Evolutionary conservation across 257 asterid species (phyloP), one percentile per base, ranked within the genome.

Genomic region (Leptodermis oblonga): DNA sequence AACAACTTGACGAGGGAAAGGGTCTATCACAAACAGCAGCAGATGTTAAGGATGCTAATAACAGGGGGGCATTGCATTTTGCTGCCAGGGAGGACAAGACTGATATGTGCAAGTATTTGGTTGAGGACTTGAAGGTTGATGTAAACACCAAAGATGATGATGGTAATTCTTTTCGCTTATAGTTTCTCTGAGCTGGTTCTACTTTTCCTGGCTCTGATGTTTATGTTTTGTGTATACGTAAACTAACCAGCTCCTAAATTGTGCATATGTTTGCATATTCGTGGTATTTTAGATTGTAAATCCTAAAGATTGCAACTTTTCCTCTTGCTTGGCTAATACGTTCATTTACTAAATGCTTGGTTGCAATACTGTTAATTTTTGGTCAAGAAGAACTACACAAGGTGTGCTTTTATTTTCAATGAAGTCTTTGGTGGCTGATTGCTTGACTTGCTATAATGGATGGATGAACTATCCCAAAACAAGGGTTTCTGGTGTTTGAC

Each of bases 31-130:
- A 79, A 73, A 88, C 99, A 4, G 85, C 86, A 46, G 82, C 77
- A 34, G 95, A 83, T 79, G 85, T 93, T 79, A 88, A 86, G 91
- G 99, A 93, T 86, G 99, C 97, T 43, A 93, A 93, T 74, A 86
- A 90, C 78, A 82, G 99, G 86, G 97, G 96, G 76, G 96, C 99
- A 45, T 83, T 93, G 72, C 95, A 87, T 67, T 93, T 93, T 81
- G 96, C 99, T 26, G 94, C 99, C 23, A 87, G 95, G 72, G 99
- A 93, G 68, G 99, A 97, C 33, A 88, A 90, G 84, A 82, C 76
- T 67, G 96, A 88, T 72, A 85, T 86, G 65, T 93, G 99, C 91
- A 86, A 81, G 79, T 93, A 84, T 83, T 81, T 93, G 83, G 65
- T 93, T n/a, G 96, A 93, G 73, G 99, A 93, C 54, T 77, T 88